These are phyloP conservation scores for Aspergillus egyptiacus DNA, from an alignment of 495 filamentous ascomycete species.

Conservation along the genomic window DNA sequence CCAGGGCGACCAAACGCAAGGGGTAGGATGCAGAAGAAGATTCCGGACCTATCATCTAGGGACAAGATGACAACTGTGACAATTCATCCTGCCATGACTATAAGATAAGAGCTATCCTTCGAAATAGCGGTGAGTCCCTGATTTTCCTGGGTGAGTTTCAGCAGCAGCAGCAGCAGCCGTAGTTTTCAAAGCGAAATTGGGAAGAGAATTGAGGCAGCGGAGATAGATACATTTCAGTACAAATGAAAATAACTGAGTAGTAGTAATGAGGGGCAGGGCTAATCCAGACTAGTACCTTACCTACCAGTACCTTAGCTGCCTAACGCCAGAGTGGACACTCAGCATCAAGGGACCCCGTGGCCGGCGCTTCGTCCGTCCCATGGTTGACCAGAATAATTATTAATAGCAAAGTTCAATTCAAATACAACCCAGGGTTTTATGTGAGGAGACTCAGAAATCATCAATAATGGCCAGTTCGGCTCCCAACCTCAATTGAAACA, in stretches of 20 bases:
- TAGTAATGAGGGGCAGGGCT: not conserved
- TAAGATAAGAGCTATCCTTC: constrained; percentile 5
- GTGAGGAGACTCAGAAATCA: too few relatives aligned
- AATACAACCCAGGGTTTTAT: too few relatives aligned
- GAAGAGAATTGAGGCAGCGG: not conserved
- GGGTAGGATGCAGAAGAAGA: constrained; percentile 23
- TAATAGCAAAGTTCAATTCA: not conserved
- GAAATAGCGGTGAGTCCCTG: constrained; percentile 8
- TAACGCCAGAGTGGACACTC: too few relatives aligned
- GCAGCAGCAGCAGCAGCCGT: too few relatives aligned
- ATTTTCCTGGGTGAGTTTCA: not conserved
- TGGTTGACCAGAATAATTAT: too few relatives aligned
- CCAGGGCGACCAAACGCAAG: constrained; percentile 20
- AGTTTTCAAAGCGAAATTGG: not conserved
- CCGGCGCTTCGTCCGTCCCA: too few relatives aligned
- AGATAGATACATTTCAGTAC: not conserved
- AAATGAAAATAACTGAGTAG: not conserved
- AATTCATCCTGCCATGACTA: not conserved
- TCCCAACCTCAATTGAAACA: not conserved
- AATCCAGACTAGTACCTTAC: not conserved
- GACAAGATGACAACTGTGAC: constrained; percentile 10
- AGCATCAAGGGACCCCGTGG: too few relatives aligned
- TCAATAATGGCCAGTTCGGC: too few relatives aligned
- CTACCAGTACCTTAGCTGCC: too few relatives aligned
- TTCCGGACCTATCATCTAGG: constrained; percentile 21